Base-by-base conservation (phyloP, 495 filamentous ascomycete species). In the Trichocladium uniseriatum region DNA sequence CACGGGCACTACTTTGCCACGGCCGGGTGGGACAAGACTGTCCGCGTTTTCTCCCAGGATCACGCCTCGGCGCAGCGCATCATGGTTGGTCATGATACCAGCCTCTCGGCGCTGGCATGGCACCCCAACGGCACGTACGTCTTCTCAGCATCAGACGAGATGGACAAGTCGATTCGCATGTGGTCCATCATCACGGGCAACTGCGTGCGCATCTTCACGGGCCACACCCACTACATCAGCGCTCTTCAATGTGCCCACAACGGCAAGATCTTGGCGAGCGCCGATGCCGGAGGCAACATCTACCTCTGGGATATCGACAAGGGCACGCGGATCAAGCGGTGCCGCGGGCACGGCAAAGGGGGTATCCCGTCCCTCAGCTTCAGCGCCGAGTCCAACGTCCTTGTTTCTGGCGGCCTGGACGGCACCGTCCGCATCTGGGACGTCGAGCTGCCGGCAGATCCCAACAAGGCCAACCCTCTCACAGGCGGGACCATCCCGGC, bases 1-100 rank as follows among this genome's bases (percentile, higher is more conserved):
- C 89, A 85, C 48, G 92, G 94, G 4, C 89, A 95, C 62, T 98
- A 97, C 68, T 98, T 98, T 62, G 78, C 82, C n/a, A 85, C 86
- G 15, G 84, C 79, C 5, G 85, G 84, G 6, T 81, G 84, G 62
- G 92, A 98, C 61, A 87, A 86, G 61, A 94, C 89, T 2, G 88
- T 89, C 8, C 82, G 92, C 14, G 71, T 97, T 11, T 98, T 89
- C 84, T 79, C 79, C 20, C 91, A 89, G 38, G 89, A 96, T 61
- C 86, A 94, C 36, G 87, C 94, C 50, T 87, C 87, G 28, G 82
- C 86, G n/a, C 79, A 86, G 36, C 84, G 91, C 21, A 81, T 97
- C 37, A 85, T 95, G 58, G 84, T 86, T 11, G 94, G 94, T 5
- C 92, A 98, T 63, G 87, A 97, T 48, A 83, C 84, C 31, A 81